Base-by-base conservation (phyloP, 371 early-diverging fungal species). In the Parasitella parasitica region DNA sequence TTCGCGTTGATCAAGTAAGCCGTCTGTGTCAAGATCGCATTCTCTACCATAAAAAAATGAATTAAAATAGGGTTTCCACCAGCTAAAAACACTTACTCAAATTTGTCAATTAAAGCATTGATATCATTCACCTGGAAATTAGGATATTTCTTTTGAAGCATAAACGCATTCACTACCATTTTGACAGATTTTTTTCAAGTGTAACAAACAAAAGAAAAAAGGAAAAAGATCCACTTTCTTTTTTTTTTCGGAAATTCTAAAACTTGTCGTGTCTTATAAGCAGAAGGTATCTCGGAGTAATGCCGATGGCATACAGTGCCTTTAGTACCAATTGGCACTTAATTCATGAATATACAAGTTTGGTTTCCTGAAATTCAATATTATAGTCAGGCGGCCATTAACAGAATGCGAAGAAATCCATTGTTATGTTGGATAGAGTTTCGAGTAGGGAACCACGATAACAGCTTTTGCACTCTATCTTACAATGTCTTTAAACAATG, bases 1-100 rank as follows among this genome's bases (percentile, higher is more conserved):
- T 57, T 90, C 85, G 34, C 82, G 82, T 66, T 87, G 84, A 58
- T 89, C 86, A 57, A 91, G 76, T 46, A 84, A 82, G 46, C 88
- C 88, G 58, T 89, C 86, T 20, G 77, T 76, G 70, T 90, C 87
- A 37, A 89, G 61, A 67, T 87, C 88, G 51, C 87, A 81, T 30
- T 78, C 76, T 63, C 86, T 90, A 73, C 1, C 4, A 32, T n/a
- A n/a, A n/a, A 3, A 1, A 32, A 3, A 32, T 32, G 4, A 1
- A 32, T 32, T 32, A 32, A 32, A 32, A 32, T 32, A 32, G 11
- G 32, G 32, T 32, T 32, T 32, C 11, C 8, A n/a, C n/a, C n/a
- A n/a, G n/a, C n/a, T n/a, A n/a, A n/a, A 13, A 32, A 30, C 53
- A 62, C 77, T 64, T 77, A 83, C 86, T 77, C 65, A 72, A 85